phyloP scores from a whole-genome alignment of 192 early-diverging fungal species.

The Helicostylum pulchrum region DNA sequence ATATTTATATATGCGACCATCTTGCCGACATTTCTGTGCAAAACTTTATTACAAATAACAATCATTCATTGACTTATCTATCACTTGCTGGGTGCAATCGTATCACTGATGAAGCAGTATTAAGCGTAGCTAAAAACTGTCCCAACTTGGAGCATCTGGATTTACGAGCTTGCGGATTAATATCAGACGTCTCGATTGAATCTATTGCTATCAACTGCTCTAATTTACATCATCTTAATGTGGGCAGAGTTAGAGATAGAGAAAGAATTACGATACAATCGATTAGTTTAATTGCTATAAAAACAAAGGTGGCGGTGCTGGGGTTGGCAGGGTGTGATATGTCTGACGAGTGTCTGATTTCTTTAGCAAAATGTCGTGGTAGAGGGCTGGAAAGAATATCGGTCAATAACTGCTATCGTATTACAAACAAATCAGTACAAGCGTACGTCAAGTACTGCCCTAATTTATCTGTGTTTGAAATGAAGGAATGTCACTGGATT shows the following conservation, averaged over 20 bases:
- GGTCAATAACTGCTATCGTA: constrained; percentile 42
- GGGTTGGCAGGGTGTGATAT: constrained; percentile 51
- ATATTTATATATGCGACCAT: constrained; percentile 53
- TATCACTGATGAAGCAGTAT: constrained; percentile 40
- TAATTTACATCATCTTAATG: constrained; percentile 44
- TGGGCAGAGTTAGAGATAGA: constrained; percentile 45
- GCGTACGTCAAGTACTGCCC: constrained; percentile 42
- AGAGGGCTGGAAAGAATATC: constrained; percentile 44
- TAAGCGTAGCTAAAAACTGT: constrained; percentile 36
- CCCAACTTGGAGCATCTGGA: constrained; percentile 41
- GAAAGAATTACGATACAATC: constrained; percentile 41
- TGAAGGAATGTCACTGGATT: constrained; percentile 48
- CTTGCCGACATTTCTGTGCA: constrained; percentile 36
- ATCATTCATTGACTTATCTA: constrained; percentile 34
- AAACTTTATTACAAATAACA: constrained; percentile 20
- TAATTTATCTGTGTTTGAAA: constrained; percentile 48
- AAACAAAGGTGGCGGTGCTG: constrained; percentile 40
- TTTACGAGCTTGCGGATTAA: constrained; percentile 43
- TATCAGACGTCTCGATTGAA: constrained; percentile 42
- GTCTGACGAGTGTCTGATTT: constrained; percentile 44
- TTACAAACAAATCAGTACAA: constrained; percentile 44
- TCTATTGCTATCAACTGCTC: constrained; percentile 37
- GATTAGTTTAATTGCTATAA: constrained; percentile 43
- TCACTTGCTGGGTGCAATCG: constrained; percentile 46
- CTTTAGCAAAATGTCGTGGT: constrained; percentile 39